Base-by-base conservation (phyloP, 2,329 filamentous ascomycete species). In the Amauroascus niger region DNA sequence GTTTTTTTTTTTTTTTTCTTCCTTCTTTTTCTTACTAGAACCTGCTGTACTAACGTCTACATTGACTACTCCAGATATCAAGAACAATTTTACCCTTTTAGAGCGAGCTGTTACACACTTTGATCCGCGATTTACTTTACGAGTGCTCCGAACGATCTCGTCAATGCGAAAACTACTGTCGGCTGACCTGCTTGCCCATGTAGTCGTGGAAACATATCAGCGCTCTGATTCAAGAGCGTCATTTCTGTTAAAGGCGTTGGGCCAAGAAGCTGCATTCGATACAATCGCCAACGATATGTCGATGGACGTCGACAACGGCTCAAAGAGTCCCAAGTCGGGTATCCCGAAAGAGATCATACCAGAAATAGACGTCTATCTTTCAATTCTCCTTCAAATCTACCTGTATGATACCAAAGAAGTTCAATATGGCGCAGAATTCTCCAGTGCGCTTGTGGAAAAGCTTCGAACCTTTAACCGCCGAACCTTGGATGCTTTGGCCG, bases 91-190 rank as follows among this genome's bases (percentile, higher is more conserved):
- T 68, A 81, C 82, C 50, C 80, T 98, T 60, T 80, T 98, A 66
- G 90, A 96, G 66, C 86, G 89, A 65, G 93, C 90, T 61, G 91
- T 98, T 60, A 79, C 84, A 60, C 82, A 94, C 64, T 98, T 97
- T 71, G 93, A 98, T 73, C 83, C 90, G 56, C 84, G 93, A 76
- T 98, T 96, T 74, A 88, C 91, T 54, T 85, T 98, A 59, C 83
- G 93, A 67, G 93, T 93, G 58, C 81, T 98, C 59, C 86, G 93
- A 65, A 95, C 90, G 63, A 95, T 97, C 74, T 95, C 93, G 39
- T 90, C 89, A 53, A 84, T 97, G 69, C 88, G 93, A 69, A 97
- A 97, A 78, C 83, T 88, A 61, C 79, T 95, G 62, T 87, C 84
- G 13, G 80, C 87, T 55, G 87, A 91, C 62, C 83, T 95, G 62